Evolutionary conservation across 2,329 filamentous ascomycete species (phyloP).

Genomic region (Trichoderma afroharzianum): DNA sequence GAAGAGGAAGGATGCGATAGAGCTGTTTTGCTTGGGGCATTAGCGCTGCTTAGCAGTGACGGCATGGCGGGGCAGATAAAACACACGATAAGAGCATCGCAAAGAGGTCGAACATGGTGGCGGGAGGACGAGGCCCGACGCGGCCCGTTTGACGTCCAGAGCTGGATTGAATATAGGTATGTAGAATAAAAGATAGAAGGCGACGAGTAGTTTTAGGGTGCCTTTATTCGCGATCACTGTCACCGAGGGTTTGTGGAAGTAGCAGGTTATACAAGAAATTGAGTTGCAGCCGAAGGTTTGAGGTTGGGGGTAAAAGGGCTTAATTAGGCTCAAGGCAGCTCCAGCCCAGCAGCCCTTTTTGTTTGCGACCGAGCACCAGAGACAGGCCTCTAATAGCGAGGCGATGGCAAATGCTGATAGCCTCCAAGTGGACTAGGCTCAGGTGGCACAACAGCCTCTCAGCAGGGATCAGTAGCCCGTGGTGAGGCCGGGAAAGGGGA

Average conservation of each 20-base stretch:
- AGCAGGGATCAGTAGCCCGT: background rate
- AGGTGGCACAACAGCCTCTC: background rate
- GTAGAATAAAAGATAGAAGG: background rate
- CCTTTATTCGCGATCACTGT: background rate
- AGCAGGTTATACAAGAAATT: background rate
- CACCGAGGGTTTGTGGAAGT: background rate
- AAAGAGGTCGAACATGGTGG: conserved; percentile 71
- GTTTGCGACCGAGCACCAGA: background rate
- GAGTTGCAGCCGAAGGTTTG: background rate
- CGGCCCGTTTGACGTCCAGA: conserved; percentile 26
- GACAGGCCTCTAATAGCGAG: background rate
- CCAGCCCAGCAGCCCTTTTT: conserved; percentile 1
- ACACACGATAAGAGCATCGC: conserved; percentile 75
- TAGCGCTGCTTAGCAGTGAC: conserved; percentile 18
- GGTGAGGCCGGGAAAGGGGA: background rate
- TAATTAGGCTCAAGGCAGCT: background rate
- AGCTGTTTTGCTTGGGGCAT: conserved; percentile 48
- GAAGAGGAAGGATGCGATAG: conserved; percentile 84
- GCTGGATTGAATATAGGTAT: background rate
- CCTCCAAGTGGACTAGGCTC: background rate
- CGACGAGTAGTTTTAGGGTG: background rate
- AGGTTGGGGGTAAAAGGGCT: background rate
- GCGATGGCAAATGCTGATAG: background rate
- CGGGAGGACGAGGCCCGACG: conserved; percentile 20
- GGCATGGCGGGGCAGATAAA: conserved; percentile 16